A percentile compares a stretch with the other conserved stretches of the same genome.
Evolutionary conservation across 768 basidiomycete genomes (phyloP).

Genomic region (Tulasnella sp.): DNA sequence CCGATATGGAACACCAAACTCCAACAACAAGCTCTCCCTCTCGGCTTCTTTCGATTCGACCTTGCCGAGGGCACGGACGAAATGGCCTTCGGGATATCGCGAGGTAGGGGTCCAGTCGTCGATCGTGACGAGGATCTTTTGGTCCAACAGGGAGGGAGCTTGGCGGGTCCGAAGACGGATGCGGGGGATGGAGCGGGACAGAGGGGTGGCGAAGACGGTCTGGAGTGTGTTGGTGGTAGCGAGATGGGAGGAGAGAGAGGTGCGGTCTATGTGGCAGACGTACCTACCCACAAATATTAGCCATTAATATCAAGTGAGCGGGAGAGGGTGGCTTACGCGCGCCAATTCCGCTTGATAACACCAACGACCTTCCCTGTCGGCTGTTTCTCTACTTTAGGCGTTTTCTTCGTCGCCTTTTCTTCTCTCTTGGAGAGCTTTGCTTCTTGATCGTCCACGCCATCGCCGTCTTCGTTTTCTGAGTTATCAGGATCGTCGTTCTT

Average conservation of each 20-base stretch:
- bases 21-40: constrained; percentile 81
- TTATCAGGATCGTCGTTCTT: constrained; percentile 81
- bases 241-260: constrained; percentile 69
- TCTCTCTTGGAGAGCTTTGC: constrained; percentile 29
- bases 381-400: constrained; percentile 30
- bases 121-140: constrained; percentile 93
- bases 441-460: constrained; percentile 33
- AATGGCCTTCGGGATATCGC: constrained; percentile 92
- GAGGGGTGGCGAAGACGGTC: constrained; percentile 88
- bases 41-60: constrained; percentile 94
- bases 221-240: constrained; percentile 72
- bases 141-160: constrained; percentile 71
- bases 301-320: constrained; percentile 1
- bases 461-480: constrained; percentile 35
- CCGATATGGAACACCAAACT: constrained; percentile 91
- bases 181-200: constrained; percentile 81
- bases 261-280: constrained; percentile 89
- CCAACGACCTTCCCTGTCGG: constrained; percentile 90
- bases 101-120: constrained; percentile 83
- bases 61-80: constrained; percentile 82
- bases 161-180: constrained; percentile 93
- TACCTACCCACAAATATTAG: constrained; percentile 36
- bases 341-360: constrained; percentile 89
- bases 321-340: constrained; percentile 47
- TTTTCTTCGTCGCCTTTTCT: constrained; percentile 29